phyloP scores from a whole-genome alignment of 225 moss, liverwort and hornwort species.

The Takakia lepidozioides region DNA sequence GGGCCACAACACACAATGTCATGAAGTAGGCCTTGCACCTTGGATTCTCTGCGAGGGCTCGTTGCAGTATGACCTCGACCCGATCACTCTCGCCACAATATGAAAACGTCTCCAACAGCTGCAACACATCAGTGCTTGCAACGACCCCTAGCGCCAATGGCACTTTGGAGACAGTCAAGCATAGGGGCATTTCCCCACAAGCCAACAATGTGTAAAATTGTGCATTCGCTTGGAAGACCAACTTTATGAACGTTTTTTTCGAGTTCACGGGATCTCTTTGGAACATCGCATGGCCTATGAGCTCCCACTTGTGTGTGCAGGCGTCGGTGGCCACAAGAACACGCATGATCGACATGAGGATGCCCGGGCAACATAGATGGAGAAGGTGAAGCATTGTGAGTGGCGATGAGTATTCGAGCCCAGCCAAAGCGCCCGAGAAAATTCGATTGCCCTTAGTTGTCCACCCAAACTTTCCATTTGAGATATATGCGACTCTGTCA shows the following conservation, averaged over 20 bases:
- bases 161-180: constrained; percentile 4
- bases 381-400: constrained; percentile 3
- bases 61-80: neutral
- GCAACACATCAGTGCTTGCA: neutral
- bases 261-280: neutral
- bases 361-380: constrained; percentile 1
- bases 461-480: neutral
- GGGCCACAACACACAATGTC: constrained; percentile 5
- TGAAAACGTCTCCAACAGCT: neutral
- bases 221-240: neutral
- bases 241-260: constrained; percentile 1
- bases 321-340: neutral
- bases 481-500: neutral
- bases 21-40: neutral
- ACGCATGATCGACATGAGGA: constrained; percentile 3
- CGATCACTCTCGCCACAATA: constrained; percentile 1
- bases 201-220: neutral
- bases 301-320: neutral
- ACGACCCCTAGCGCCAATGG: neutral
- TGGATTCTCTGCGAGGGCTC: neutral
- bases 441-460: neutral
- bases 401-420: constrained; percentile 6
- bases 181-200: constrained; percentile 1
- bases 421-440: constrained; percentile 2
- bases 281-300: neutral